Evolutionary conservation across 2,329 filamentous ascomycete species (phyloP), one percentile per base, ranked within the genome.

Genomic region (Fusarium liriodendri): DNA sequence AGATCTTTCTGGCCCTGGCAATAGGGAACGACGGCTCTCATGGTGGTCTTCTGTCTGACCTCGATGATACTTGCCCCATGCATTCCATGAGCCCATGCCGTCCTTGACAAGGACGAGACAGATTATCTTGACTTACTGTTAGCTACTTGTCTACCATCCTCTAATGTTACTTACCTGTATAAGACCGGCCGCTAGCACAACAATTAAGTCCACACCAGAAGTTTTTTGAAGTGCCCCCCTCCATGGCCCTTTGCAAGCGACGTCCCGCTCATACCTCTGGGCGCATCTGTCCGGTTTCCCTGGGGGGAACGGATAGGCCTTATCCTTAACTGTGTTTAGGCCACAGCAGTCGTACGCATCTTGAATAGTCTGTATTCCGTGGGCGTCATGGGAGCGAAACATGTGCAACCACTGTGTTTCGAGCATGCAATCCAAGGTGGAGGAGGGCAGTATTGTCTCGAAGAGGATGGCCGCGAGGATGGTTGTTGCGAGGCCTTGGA

Each of bases 311-410:
- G 92, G 93, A 84, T 87, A 94, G 0, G 89, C 87, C 73, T 88
- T 89, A 76, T 95, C 91, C 33, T 79, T 80, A 32, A 89, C 78
- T 6, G 84, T 87, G 64, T 85, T 85, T 37, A 93, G 84, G 0
- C 93, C 93, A 74, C 93, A 95, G 82, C 93, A 95, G 9, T 87
- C 79, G 35, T 93, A 87, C 0, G 86, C 80, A 77, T 94, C 90
- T 77, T 95, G 93, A 60, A 95, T 91, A 2, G 82, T 80, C 47
- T 86, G 83, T 66, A 94, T 87, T 2, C 85, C 80, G 1, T 74
- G 71, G 1, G 71, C 85, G 64, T 93, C 84, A 69, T 91, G 89
- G 0, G 77, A 74, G 0, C 73, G 79, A 75, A 85, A 94, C 66
- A 93, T 78, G 4, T 67, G 71, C 73, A 84, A 82, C 92, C 92